Percentiles rank a stretch among this genome's conserved stretches.
Conservation (phyloP, 306 rosid species). For the Trichosanthes truncata region DNA sequence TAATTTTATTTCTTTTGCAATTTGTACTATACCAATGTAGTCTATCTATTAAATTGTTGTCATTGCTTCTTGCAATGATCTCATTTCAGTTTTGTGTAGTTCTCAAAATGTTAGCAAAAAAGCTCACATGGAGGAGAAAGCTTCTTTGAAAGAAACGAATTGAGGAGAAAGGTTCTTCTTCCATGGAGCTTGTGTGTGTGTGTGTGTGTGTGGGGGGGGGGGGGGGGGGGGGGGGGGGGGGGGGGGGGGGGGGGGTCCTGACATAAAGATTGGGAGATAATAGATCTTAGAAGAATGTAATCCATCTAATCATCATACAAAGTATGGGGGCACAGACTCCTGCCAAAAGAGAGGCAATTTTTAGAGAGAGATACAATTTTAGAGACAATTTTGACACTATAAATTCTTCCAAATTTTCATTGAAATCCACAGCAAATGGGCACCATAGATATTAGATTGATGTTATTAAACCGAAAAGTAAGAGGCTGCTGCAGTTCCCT, state of each 20-base stretch:
- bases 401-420: conserved; percentile 9
- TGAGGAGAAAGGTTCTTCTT: neutral
- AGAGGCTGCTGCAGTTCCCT: neutral
- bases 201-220: no score
- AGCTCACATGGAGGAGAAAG: neutral
- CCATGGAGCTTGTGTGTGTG: neutral
- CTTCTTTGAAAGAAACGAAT: neutral
- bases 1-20: no score
- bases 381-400: conserved; percentile 9
- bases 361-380: conserved; percentile 1
- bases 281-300: conserved; percentile 8
- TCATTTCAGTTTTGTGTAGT: neutral
- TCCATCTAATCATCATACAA: conserved; percentile 12
- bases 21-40: no score
- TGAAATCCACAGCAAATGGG: conserved; percentile 13
- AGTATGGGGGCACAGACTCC: conserved; percentile 1
- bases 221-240: no score
- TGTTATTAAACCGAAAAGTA: conserved; percentile 2
- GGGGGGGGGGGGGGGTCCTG: neutral
- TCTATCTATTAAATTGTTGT: neutral
- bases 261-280: neutral
- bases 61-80: neutral
- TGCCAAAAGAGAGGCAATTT: neutral
- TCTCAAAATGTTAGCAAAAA: neutral
- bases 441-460: neutral